Evolutionary conservation across 2,329 filamentous ascomycete genomes (phyloP).

Genomic region (Colletotrichum navitas): DNA sequence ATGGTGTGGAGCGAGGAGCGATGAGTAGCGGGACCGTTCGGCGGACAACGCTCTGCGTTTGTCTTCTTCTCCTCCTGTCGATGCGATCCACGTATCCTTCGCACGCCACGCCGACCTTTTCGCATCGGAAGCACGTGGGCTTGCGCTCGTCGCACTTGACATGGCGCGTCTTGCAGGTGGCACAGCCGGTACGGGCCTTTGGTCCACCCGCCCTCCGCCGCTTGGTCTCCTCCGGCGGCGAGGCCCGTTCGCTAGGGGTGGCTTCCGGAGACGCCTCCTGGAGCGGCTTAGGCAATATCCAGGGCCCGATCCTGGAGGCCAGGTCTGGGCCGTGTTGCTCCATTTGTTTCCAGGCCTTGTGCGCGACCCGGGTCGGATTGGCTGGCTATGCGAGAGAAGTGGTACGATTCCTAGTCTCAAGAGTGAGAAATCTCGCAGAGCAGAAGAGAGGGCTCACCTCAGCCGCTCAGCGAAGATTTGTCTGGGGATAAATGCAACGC

Average conservation of each 20-base stretch:
- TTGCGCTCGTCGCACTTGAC: slow-evolving; percentile 50
- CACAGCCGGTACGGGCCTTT: slow-evolving; percentile 41
- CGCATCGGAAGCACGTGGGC: slow-evolving; percentile 43
- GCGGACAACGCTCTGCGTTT: slow-evolving; percentile 6
- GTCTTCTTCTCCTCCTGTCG: slow-evolving; percentile 8
- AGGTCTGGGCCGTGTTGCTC: slow-evolving; percentile 12
- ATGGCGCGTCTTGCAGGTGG: slow-evolving; percentile 46
- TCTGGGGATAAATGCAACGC: slow-evolving; percentile 27
- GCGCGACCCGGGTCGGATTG: slow-evolving; percentile 7
- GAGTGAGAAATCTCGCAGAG: slow-evolving; percentile 7
- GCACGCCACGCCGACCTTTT: slow-evolving; percentile 29
- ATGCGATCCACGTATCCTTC: slow-evolving; percentile 34
- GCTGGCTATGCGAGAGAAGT: slow-evolving; percentile 11
- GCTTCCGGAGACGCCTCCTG: slow-evolving; percentile 9
- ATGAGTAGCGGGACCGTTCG: slow-evolving; percentile 12
- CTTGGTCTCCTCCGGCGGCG: slow-evolving; percentile 24
- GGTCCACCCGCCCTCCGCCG: slow-evolving; percentile 29
- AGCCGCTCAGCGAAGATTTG: slow-evolving; percentile 3
- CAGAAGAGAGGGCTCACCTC: slow-evolving; percentile 1
- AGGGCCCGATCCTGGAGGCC: slow-evolving; percentile 20
- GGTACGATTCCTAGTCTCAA: slow-evolving; percentile 11
- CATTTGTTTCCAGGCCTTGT: not conserved
- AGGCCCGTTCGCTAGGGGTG: slow-evolving; percentile 12
- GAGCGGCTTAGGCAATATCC: slow-evolving; percentile 20
- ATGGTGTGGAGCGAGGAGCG: slow-evolving; percentile 9